Percentiles rank a stretch among this genome's conserved stretches.
Conservation (phyloP, 2,329 filamentous ascomycete species). For the Trematosphaeria pertusa region DNA sequence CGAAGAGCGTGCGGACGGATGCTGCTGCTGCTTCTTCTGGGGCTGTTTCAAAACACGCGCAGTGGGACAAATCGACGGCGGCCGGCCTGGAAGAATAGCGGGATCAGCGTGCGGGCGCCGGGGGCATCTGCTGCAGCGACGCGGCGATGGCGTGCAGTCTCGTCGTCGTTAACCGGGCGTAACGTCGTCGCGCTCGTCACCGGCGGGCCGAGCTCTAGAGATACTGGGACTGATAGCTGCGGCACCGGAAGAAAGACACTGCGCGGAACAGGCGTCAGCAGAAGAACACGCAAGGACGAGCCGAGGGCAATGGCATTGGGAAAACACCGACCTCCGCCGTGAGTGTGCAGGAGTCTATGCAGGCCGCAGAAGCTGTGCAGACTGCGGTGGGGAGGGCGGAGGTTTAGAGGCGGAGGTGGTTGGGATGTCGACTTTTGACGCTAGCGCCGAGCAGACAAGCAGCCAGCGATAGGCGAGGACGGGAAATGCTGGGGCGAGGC, state of each 20-base stretch:
- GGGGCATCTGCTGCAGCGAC: conserved; percentile 30
- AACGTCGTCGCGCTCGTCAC: conserved; percentile 40
- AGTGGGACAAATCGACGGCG: conserved; percentile 36
- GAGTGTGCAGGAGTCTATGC: background rate
- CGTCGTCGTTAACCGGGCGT: conserved; percentile 37
- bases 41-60: conserved; percentile 40
- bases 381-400: conserved; percentile 43
- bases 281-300: background rate
- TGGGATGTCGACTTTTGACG: conserved; percentile 47
- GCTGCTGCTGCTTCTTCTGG: conserved; percentile 38
- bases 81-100: conserved; percentile 38
- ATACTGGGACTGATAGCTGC: conserved; percentile 30
- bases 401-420: conserved; percentile 51
- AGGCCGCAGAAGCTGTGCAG: conserved; percentile 14
- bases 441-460: conserved; percentile 47
- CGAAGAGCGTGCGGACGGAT: conserved; percentile 18
- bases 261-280: conserved; percentile 34
- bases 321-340: background rate
- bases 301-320: conserved; percentile 18
- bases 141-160: conserved; percentile 14
- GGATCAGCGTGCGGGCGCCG: conserved; percentile 15
- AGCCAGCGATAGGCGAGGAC: conserved; percentile 48
- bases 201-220: conserved; percentile 41
- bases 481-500: conserved; percentile 41
- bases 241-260: conserved; percentile 35